A percentile compares a stretch with the other conserved stretches of the same genome.
These are phyloP conservation scores for Leccinellum luteum DNA, from an alignment of 768 basidiomycete species.

Conservation along the genomic window DNA sequence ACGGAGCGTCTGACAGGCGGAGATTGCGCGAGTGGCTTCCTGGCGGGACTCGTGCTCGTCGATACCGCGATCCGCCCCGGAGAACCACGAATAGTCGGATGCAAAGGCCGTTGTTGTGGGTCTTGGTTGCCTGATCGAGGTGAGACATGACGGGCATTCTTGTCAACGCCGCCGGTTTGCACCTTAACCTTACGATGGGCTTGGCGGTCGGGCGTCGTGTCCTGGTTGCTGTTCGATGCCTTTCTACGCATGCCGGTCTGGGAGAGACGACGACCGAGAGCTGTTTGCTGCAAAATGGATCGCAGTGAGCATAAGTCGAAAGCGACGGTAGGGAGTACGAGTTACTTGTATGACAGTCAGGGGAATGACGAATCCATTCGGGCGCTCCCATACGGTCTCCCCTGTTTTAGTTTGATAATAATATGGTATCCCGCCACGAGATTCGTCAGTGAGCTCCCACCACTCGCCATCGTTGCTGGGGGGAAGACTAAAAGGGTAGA, in stretches of 20 bases:
- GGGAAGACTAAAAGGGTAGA: constrained; percentile 57
- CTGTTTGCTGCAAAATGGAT: constrained; percentile 52
- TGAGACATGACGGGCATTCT: constrained; percentile 32
- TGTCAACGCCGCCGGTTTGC: constrained; percentile 33
- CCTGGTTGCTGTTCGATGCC: constrained; percentile 7
- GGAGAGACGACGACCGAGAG: constrained; percentile 69
- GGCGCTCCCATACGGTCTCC: constrained; percentile 92
- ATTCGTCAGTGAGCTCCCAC: constrained; percentile 92
- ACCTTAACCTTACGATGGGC: constrained; percentile 37
- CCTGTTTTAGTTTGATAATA: constrained; percentile 93
- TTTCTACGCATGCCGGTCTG: constrained; percentile 41
- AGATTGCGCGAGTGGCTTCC: constrained; percentile 23
- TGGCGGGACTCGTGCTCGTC: constrained; percentile 22
- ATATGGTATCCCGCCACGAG: constrained; percentile 80
- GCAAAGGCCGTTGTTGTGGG: constrained; percentile 29
- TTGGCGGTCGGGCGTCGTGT: constrained; percentile 28
- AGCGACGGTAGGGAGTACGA: constrained; percentile 1
- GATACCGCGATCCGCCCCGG: constrained; percentile 30
- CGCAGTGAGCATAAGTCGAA: constrained; percentile 4
- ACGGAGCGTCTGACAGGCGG: constrained; percentile 31
- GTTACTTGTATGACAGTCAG: constrained; percentile 81
- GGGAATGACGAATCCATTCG: constrained; percentile 86
- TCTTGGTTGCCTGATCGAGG: constrained; percentile 27
- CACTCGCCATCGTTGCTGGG: constrained; percentile 85
- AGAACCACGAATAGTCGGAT: constrained; percentile 33